Conservation (phyloP, 768 basidiomycete species). For the Trichaptum fuscoviolaceum region DNA sequence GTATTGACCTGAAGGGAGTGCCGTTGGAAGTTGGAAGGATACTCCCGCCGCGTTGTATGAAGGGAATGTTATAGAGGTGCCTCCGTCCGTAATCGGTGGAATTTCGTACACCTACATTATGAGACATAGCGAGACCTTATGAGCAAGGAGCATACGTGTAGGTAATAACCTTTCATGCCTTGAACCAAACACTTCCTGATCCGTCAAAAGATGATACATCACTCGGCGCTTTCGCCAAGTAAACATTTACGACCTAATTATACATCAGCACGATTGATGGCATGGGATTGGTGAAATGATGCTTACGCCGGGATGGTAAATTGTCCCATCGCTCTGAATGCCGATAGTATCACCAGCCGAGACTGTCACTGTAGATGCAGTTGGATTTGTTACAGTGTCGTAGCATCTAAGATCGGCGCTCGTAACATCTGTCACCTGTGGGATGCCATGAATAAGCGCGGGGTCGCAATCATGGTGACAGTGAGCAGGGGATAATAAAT, state of each 20-base stretch:
- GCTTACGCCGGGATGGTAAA: constrained; percentile 45
- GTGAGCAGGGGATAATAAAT: not conserved
- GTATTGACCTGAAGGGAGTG: constrained; percentile 28
- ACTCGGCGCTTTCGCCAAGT: constrained; percentile 41
- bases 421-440: constrained; percentile 40
- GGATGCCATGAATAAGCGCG: not conserved
- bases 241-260: constrained; percentile 24
- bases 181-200: constrained; percentile 42
- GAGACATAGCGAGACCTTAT: constrained; percentile 17
- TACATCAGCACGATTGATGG: not conserved
- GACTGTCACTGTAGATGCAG: constrained; percentile 39
- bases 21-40: constrained; percentile 24
- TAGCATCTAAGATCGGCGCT: constrained; percentile 45
- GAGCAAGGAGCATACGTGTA: not conserved
- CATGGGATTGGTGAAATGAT: not conserved
- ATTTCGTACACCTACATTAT: constrained; percentile 42
- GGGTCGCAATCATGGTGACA: not conserved
- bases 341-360: constrained; percentile 41
- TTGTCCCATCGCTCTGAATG: constrained; percentile 34
- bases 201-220: constrained; percentile 37
- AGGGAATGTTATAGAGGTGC: constrained; percentile 41
- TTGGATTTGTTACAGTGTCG: constrained; percentile 33
- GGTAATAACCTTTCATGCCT: constrained; percentile 12
- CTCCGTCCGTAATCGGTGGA: constrained; percentile 40
- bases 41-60: constrained; percentile 26